Conservation (phyloP, 2,329 filamentous ascomycete genomes). For the Fusarium subglutinans region DNA sequence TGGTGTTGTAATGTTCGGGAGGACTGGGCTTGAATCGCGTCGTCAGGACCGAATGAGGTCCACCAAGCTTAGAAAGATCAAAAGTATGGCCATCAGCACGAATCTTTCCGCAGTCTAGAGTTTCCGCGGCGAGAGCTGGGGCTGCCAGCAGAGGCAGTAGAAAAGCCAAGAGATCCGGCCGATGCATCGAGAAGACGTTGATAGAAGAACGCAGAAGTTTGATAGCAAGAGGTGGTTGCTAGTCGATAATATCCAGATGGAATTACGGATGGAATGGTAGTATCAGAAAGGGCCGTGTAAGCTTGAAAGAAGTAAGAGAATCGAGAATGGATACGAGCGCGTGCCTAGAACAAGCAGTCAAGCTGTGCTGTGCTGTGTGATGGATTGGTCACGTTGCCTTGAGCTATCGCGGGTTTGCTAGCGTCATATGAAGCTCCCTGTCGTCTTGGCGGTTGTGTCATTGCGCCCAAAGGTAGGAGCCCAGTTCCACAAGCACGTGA, state of each 20-base stretch:
- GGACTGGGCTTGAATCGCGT: slow-evolving; percentile 61
- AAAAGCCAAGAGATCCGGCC: slow-evolving; percentile 49
- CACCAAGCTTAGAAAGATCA: slow-evolving; percentile 70
- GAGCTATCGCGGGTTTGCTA: slow-evolving; percentile 41
- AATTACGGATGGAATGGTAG: slow-evolving; percentile 13
- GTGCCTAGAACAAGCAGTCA: slow-evolving; percentile 16
- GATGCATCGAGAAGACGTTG: slow-evolving; percentile 50
- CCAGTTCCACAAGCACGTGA: slow-evolving; percentile 45
- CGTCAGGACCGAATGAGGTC: slow-evolving; percentile 75
- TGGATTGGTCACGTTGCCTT: slow-evolving; percentile 44
- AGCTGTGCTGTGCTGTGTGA: slow-evolving; percentile 16
- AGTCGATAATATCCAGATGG: slow-evolving; percentile 4
- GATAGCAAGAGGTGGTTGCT: not conserved
- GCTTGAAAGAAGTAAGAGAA: not conserved
- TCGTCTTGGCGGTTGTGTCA: slow-evolving; percentile 45
- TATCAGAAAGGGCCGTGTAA: not conserved
- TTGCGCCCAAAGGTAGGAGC: slow-evolving; percentile 29
- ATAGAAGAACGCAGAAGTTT: slow-evolving; percentile 1
- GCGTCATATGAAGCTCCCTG: slow-evolving; percentile 41
- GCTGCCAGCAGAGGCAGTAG: slow-evolving; percentile 51
- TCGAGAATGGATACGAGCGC: not conserved
- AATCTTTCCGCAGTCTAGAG: slow-evolving; percentile 71
- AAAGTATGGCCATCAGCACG: slow-evolving; percentile 67
- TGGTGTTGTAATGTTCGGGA: slow-evolving; percentile 70
- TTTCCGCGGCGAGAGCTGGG: slow-evolving; percentile 54